Evolutionary conservation across 495 filamentous ascomycete genomes (phyloP).

Genomic region (Glarea lozoyensis): DNA sequence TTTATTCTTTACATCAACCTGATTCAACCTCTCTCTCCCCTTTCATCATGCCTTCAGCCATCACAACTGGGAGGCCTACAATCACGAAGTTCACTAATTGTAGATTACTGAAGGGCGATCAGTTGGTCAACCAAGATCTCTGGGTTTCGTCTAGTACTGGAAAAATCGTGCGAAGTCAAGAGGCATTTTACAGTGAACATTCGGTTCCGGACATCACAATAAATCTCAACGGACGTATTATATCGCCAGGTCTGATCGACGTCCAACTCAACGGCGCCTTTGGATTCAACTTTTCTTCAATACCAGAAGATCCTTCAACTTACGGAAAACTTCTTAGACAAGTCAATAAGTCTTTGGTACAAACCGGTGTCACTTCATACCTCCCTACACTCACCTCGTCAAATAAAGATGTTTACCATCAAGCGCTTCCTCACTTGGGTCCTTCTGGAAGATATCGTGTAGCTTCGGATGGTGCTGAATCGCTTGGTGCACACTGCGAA

Average conservation of each 20-base stretch:
- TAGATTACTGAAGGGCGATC: conserved; percentile 52
- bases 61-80: conserved; percentile 10
- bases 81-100: conserved; percentile 84
- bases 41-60: conserved; percentile 26
- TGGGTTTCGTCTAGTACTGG: conserved; percentile 71
- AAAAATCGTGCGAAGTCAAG: conserved; percentile 66
- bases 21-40: conserved; percentile 58
- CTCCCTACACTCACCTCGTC: conserved; percentile 71
- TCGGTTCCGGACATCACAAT: conserved; percentile 49
- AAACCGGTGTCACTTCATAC: conserved; percentile 78
- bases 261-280: conserved; percentile 80
- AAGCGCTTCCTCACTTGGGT: conserved; percentile 63
- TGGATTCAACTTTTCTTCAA: conserved; percentile 74
- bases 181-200: conserved; percentile 64
- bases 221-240: conserved; percentile 67
- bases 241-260: conserved; percentile 77
- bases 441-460: conserved; percentile 48
- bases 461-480: conserved; percentile 60
- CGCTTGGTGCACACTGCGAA: conserved; percentile 76
- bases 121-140: conserved; percentile 61
- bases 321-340: conserved; percentile 59
- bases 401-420: conserved; percentile 57
- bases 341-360: conserved; percentile 58
- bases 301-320: conserved; percentile 52
- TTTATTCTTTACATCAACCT: conserved; percentile 40